Percentiles rank a stretch among this genome's conserved stretches.
phyloP scores from a whole-genome alignment of 148 eudicot species.

The Dianthus caryophyllus region DNA sequence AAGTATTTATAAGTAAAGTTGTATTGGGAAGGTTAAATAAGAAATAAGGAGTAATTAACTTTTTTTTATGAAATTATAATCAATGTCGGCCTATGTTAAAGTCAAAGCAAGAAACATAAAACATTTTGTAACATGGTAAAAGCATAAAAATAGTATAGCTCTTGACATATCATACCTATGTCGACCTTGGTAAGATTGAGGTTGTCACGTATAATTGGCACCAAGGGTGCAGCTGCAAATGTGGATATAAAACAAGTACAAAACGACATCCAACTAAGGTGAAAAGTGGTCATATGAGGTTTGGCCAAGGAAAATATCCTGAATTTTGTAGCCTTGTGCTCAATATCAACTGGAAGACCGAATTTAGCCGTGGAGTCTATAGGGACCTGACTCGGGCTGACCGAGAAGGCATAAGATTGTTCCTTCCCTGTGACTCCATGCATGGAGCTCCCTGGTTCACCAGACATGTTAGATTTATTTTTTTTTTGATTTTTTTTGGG shows the following conservation, averaged over 20 bases:
- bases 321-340: slow-evolving; percentile 19
- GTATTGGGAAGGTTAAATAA: no score
- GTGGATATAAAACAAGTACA: slow-evolving; percentile 34
- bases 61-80: no score
- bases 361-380: slow-evolving; percentile 18
- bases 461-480: slow-evolving; percentile 4
- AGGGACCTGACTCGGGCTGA: background rate
- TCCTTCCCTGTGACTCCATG: slow-evolving; percentile 24
- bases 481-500: background rate
- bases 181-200: slow-evolving; percentile 28
- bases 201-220: slow-evolving; percentile 45
- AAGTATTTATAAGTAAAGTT: no score
- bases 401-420: slow-evolving; percentile 7
- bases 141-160: no score
- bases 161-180: slow-evolving; percentile 24
- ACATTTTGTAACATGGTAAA: no score
- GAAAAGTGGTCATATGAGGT: slow-evolving; percentile 42
- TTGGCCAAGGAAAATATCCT: slow-evolving; percentile 10
- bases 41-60: no score
- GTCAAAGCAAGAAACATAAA: no score
- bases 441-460: slow-evolving; percentile 19
- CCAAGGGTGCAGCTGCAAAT: slow-evolving; percentile 43
- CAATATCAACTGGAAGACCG: slow-evolving; percentile 31
- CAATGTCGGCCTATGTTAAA: no score
- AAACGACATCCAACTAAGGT: slow-evolving; percentile 35